Evolutionary conservation across 2,329 filamentous ascomycete genomes (phyloP).

Genomic region (Claviceps paspali): DNA sequence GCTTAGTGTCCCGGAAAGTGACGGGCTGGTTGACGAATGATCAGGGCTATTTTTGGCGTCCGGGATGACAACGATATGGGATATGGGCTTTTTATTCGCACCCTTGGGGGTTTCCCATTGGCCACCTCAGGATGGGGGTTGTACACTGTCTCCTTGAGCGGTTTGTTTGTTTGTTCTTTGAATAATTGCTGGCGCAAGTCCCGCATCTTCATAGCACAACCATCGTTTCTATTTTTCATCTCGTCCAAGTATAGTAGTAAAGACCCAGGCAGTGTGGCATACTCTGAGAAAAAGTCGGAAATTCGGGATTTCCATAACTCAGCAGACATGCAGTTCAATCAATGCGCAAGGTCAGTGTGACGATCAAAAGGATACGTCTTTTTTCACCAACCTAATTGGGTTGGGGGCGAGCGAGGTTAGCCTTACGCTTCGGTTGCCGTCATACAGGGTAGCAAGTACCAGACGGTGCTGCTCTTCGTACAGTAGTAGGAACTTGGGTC

Average conservation of each 20-base stretch:
- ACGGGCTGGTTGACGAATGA: conserved; percentile 9
- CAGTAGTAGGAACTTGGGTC: too few species aligned
- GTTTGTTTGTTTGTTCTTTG: background rate
- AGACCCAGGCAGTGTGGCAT: background rate
- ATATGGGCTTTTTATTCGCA: conserved; percentile 12
- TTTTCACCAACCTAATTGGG: too few species aligned
- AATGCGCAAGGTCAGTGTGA: too few species aligned
- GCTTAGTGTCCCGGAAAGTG: background rate
- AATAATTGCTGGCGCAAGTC: background rate
- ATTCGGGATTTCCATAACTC: background rate
- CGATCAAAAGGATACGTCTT: too few species aligned
- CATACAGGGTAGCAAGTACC: too few species aligned
- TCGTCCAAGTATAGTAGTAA: background rate
- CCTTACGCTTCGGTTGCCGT: too few species aligned
- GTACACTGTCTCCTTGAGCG: background rate
- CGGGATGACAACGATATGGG: conserved; percentile 14
- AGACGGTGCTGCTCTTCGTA: too few species aligned
- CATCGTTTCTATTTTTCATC: background rate
- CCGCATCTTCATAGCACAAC: background rate
- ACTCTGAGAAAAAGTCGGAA: background rate
- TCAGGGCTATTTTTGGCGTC: conserved; percentile 15
- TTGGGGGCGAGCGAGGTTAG: too few species aligned
- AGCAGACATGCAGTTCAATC: background rate
- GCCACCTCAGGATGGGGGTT: background rate
- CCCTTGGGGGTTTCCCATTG: background rate